Evolutionary conservation across 805 yeast genomes (phyloP).

Genomic region (Metschnikowia baotianmanensis): DNA sequence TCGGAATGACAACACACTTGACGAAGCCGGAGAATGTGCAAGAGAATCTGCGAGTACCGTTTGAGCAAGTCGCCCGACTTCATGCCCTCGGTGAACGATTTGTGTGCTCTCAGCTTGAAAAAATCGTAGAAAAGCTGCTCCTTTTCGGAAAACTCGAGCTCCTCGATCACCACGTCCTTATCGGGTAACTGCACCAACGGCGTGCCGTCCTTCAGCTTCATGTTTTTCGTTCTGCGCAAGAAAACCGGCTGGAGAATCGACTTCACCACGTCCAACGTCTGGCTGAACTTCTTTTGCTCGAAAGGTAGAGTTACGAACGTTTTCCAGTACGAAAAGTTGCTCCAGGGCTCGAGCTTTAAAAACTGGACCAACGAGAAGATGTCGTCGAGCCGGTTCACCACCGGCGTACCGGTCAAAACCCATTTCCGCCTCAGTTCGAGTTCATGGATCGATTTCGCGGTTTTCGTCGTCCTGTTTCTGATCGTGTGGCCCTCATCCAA

Average conservation of each 20-base stretch:
- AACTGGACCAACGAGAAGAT: constrained; percentile 74
- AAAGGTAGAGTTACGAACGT: constrained; percentile 82
- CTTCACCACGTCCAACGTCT: constrained; percentile 81
- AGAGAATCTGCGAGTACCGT: constrained; percentile 73
- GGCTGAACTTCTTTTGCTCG: constrained; percentile 64
- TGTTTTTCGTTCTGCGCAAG: constrained; percentile 80
- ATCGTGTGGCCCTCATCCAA: constrained; percentile 92
- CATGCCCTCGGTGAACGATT: constrained; percentile 57
- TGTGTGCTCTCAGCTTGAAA: constrained; percentile 65
- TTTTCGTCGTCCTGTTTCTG: constrained; percentile 72
- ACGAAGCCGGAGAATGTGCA: constrained; percentile 78
- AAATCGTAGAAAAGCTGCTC: constrained; percentile 68
- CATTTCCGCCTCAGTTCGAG: constrained; percentile 67
- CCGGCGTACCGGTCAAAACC: constrained; percentile 93
- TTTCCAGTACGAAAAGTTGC: constrained; percentile 80
- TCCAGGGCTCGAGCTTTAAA: constrained; percentile 85
- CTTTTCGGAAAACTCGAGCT: constrained; percentile 59
- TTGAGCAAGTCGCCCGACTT: constrained; percentile 66
- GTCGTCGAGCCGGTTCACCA: constrained; percentile 85
- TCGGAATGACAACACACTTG: constrained; percentile 87
- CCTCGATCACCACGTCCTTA: constrained; percentile 69
- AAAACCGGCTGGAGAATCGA: constrained; percentile 81
- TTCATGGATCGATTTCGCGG: constrained; percentile 74
- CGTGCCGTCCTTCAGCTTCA: constrained; percentile 71
- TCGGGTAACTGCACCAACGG: constrained; percentile 74